Evolutionary conservation across 2,329 filamentous ascomycete species (phyloP).

Genomic region (Fusarium zealandicum): DNA sequence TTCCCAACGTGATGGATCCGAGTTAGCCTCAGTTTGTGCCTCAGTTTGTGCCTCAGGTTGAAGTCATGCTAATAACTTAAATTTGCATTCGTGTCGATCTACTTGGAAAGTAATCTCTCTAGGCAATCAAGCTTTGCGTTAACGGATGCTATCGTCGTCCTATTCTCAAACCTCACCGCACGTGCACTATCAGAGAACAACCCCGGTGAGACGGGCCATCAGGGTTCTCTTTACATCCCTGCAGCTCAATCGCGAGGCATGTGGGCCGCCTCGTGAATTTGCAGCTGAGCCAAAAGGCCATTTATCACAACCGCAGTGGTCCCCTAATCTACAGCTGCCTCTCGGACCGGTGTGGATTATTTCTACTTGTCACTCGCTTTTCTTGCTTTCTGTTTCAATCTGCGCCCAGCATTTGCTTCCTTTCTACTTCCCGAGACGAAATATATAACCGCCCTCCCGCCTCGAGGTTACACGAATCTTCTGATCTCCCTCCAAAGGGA

Average conservation of each 20-base stretch:
- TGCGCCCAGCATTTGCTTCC: not conserved
- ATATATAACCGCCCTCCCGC: constrained; percentile 4
- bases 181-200: not conserved
- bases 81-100: not conserved
- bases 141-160: not conserved
- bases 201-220: no score
- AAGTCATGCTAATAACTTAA: not conserved
- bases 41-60: not conserved
- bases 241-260: constrained; percentile 20
- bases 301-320: constrained; percentile 29
- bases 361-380: constrained; percentile 26
- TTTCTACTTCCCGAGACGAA: not conserved
- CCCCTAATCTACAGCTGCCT: constrained; percentile 20
- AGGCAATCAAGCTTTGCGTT: not conserved
- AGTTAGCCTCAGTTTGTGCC: constrained; percentile 1
- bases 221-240: constrained; percentile 29
- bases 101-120: not conserved
- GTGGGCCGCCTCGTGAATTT: constrained; percentile 38
- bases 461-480: constrained; percentile 22
- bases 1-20: not conserved
- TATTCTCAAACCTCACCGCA: not conserved
- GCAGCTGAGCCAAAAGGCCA: constrained; percentile 34
- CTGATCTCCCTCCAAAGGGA: constrained; percentile 8
- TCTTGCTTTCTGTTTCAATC: not conserved
- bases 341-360: constrained; percentile 7